A percentile compares a stretch with the other conserved stretches of the same genome.
Evolutionary conservation across 1,284 basidiomycete genomes (phyloP).

Genomic region (Cryptococcus deneoformans): DNA sequence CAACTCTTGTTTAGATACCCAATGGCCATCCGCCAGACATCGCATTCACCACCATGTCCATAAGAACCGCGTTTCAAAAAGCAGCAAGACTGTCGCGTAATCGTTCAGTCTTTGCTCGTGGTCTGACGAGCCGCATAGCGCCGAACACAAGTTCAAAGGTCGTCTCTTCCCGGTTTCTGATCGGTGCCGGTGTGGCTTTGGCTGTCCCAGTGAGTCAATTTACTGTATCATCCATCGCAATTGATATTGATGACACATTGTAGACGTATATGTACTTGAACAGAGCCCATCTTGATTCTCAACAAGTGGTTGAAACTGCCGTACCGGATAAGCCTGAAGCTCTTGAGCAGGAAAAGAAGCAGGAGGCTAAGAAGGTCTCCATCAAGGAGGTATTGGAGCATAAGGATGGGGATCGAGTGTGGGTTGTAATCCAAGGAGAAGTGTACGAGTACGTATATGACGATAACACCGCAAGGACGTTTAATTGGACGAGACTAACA

Average conservation of each 20-base stretch:
- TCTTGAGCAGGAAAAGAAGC: neutral
- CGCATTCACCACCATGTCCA: too few species aligned
- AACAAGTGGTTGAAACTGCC: slow-evolving; percentile 12
- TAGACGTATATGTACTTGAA: slow-evolving; percentile 26
- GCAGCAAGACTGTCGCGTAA: too few species aligned
- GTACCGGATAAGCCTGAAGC: slow-evolving; percentile 13
- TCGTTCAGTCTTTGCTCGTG: too few species aligned
- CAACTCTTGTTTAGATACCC: too few species aligned
- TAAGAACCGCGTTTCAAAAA: too few species aligned
- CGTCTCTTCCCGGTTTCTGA: neutral
- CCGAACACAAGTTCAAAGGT: neutral
- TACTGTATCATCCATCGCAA: neutral
- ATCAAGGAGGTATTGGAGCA: slow-evolving; percentile 33
- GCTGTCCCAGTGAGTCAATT: slow-evolving; percentile 11
- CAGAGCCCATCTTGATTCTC: slow-evolving; percentile 20
- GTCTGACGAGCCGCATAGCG: too few species aligned
- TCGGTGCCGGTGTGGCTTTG: slow-evolving; percentile 10
- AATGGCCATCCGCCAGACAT: too few species aligned
- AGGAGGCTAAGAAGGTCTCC: slow-evolving; percentile 3
- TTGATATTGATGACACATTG: neutral
- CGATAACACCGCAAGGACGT: neutral
- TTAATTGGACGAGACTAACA: neutral
- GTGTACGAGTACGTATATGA: slow-evolving; percentile 40
- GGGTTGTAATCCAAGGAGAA: slow-evolving; percentile 46
- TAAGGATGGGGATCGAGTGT: slow-evolving; percentile 32